Conservation (phyloP, 805 yeast genomes). For the Osmozyma mogii region DNA sequence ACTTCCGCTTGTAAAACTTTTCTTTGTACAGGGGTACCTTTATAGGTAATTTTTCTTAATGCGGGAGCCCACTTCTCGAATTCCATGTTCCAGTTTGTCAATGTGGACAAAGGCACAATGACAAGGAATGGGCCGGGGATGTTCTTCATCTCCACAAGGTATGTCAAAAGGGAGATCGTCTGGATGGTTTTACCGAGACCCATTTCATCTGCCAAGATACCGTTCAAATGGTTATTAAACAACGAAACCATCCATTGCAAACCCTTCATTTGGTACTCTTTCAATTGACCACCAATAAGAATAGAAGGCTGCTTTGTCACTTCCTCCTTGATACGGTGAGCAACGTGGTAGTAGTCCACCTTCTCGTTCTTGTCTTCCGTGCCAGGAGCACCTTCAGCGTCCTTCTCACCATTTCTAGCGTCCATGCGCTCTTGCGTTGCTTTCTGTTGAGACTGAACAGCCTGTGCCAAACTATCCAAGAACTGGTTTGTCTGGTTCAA, state of each 20-base stretch:
- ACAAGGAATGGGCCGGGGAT: slow-evolving; percentile 69
- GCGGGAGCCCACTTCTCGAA: slow-evolving; percentile 88
- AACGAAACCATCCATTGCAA: slow-evolving; percentile 62
- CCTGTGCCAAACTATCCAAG: slow-evolving; percentile 70
- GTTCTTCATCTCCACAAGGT: slow-evolving; percentile 60
- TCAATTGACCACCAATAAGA: slow-evolving; percentile 68
- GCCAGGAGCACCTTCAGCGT: slow-evolving; percentile 12
- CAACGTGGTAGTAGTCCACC: slow-evolving; percentile 75
- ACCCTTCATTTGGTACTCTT: slow-evolving; percentile 67
- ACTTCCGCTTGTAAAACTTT: slow-evolving; percentile 57
- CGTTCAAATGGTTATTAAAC: slow-evolving; percentile 53
- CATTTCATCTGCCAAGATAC: slow-evolving; percentile 63
- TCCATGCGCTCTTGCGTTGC: slow-evolving; percentile 17
- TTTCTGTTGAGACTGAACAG: slow-evolving; percentile 73
- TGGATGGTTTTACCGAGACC: slow-evolving; percentile 66
- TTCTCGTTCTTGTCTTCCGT: slow-evolving; percentile 45
- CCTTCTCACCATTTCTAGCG: slow-evolving; percentile 22
- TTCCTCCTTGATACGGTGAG: slow-evolving; percentile 65
- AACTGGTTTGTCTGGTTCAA: slow-evolving; percentile 73
- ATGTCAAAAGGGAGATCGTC: slow-evolving; percentile 68
- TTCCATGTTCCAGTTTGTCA: slow-evolving; percentile 80
- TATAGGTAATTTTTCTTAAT: slow-evolving; percentile 62
- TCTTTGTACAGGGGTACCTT: slow-evolving; percentile 71
- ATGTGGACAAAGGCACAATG: slow-evolving; percentile 76
- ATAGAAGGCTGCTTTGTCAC: slow-evolving; percentile 59